Evolutionary conservation across 441 rosid genomes (phyloP).

Genomic region (Omphalea diandra): DNA sequence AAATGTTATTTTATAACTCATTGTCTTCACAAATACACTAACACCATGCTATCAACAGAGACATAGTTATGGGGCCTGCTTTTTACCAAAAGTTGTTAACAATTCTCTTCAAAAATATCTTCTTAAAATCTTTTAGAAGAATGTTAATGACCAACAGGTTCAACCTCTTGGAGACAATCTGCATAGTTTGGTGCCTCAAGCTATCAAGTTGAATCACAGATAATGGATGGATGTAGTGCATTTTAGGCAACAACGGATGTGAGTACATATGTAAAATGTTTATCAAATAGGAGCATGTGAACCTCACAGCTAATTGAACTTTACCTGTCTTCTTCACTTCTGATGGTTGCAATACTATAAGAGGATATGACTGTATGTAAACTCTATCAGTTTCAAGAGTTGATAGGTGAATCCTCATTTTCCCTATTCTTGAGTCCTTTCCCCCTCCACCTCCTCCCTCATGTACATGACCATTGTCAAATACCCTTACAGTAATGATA

Average conservation of each 20-base stretch:
- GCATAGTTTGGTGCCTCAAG: conserved; percentile 86
- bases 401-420: conserved; percentile 84
- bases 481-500: conserved; percentile 80
- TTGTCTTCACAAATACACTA: too few species aligned
- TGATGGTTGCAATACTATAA: conserved; percentile 62
- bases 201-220: conserved; percentile 78
- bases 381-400: conserved; percentile 84
- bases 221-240: conserved; percentile 88
- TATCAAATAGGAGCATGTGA: conserved; percentile 67
- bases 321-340: conserved; percentile 88
- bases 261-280: conserved; percentile 86
- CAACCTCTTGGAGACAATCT: conserved; percentile 76
- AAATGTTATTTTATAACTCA: too few species aligned
- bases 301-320: conserved; percentile 79
- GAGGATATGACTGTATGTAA: conserved; percentile 91
- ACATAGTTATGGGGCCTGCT: too few species aligned
- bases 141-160: too few species aligned
- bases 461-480: conserved; percentile 67
- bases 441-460: conserved; percentile 40
- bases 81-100: too few species aligned
- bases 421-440: conserved; percentile 69
- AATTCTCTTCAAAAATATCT: too few species aligned
- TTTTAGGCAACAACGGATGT: conserved; percentile 77
- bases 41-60: too few species aligned
- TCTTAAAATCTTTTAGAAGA: too few species aligned